phyloP scores from a whole-genome alignment of 768 basidiomycete species.

The Lyophyllum shimeji region DNA sequence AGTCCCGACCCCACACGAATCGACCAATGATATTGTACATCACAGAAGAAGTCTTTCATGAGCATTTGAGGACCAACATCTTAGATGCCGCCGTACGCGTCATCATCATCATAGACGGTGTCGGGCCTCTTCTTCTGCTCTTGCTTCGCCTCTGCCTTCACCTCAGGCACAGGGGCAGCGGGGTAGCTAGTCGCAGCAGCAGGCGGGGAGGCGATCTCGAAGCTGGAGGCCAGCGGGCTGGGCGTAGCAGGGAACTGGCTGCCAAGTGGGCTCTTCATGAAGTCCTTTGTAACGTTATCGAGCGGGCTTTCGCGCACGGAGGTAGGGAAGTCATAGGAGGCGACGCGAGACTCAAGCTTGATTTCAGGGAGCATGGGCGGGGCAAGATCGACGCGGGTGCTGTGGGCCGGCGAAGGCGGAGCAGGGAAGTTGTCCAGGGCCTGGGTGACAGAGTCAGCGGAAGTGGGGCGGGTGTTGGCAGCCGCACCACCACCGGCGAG shows the following conservation, averaged over 20 bases:
- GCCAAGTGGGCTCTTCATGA: slow-evolving; percentile 20
- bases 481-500: slow-evolving; percentile 3
- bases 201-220: slow-evolving; percentile 14
- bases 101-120: slow-evolving; percentile 22
- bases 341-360: slow-evolving; percentile 36
- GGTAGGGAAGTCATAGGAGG: slow-evolving; percentile 15
- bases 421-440: slow-evolving; percentile 36
- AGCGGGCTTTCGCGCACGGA: slow-evolving; percentile 11
- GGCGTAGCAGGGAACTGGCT: slow-evolving; percentile 36
- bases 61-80: neutral
- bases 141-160: slow-evolving; percentile 2
- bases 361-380: slow-evolving; percentile 60
- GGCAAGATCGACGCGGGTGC: slow-evolving; percentile 44
- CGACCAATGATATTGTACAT: slow-evolving; percentile 6
- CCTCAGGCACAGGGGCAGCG: slow-evolving; percentile 12
- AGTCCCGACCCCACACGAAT: neutral
- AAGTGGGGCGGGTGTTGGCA: slow-evolving; percentile 2
- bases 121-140: slow-evolving; percentile 16
- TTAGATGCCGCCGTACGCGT: slow-evolving; percentile 24
- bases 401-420: slow-evolving; percentile 34
- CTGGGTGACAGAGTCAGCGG: slow-evolving; percentile 15
- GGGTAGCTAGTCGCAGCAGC: slow-evolving; percentile 10
- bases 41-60: neutral
- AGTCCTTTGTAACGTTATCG: slow-evolving; percentile 9
- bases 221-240: slow-evolving; percentile 40